A percentile compares a stretch with the other conserved stretches of the same genome.
Conservation (phyloP, 2,329 filamentous ascomycete genomes). For the Colletotrichum abscissum region DNA sequence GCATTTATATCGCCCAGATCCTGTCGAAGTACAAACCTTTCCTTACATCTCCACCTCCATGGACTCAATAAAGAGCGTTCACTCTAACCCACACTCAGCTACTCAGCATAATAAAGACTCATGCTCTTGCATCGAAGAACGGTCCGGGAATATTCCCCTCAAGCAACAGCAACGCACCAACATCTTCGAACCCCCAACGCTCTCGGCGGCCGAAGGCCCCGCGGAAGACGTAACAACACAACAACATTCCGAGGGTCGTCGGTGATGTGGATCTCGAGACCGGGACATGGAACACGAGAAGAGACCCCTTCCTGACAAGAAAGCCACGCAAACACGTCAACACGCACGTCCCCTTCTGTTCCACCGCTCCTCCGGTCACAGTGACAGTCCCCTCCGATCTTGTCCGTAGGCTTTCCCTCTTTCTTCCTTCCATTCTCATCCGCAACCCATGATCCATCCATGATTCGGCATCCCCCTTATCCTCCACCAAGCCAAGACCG, state of each 20-base stretch:
- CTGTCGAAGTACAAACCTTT: too few species aligned
- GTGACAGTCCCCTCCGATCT: neutral
- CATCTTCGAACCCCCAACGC: neutral
- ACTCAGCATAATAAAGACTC: neutral
- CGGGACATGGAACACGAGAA: too few species aligned
- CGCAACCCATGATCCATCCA: neutral
- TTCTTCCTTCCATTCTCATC: neutral
- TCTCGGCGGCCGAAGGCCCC: too few species aligned
- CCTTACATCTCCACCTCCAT: rapidly evolving
- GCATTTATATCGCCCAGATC: neutral
- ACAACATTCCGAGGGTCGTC: too few species aligned
- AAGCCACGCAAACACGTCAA: neutral
- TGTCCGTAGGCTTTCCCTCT: neutral
- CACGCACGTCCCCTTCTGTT: neutral
- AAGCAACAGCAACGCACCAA: neutral
- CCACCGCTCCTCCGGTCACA: neutral
- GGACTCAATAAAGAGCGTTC: too few species aligned
- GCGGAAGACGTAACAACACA: too few species aligned
- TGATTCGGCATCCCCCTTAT: neutral
- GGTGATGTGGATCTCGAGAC: too few species aligned
- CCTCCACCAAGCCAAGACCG: slow-evolving; percentile 16
- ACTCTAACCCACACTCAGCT: rapidly evolving
- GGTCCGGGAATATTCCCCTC: neutral
- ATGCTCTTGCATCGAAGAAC: neutral
- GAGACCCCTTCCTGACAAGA: too few species aligned